These are phyloP conservation scores for Carex littledalei DNA, from an alignment of 176 grass and related monocot genomes.

Conservation along the genomic window DNA sequence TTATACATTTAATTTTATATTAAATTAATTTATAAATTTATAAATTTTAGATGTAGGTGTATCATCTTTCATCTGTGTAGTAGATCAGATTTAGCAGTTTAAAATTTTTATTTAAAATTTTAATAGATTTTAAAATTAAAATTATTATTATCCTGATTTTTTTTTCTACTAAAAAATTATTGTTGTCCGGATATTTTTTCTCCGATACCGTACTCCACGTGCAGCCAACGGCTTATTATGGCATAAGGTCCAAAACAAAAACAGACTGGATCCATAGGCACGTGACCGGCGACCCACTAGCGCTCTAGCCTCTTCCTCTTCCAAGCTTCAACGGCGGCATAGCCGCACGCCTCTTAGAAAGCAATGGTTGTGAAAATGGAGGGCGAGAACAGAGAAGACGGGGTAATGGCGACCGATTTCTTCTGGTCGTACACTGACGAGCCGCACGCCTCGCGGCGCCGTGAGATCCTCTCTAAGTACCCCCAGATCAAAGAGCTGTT, in stretches of 20 bases:
- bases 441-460: conserved; percentile 81
- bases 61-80: too few relatives aligned
- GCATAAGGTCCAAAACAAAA: background rate
- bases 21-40: too few relatives aligned
- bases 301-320: background rate
- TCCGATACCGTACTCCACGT: background rate
- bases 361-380: conserved; percentile 26
- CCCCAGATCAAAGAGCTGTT: conserved; percentile 98
- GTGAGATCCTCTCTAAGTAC: conserved; percentile 82
- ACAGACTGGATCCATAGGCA: background rate
- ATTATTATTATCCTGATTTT: too few relatives aligned
- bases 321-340: conserved; percentile 13
- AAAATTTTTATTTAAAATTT: too few relatives aligned
- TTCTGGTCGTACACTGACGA: conserved; percentile 99
- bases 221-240: background rate
- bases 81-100: too few relatives aligned
- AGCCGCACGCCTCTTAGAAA: conserved; percentile 1
- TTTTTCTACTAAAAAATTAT: too few relatives aligned
- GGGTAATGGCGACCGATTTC: conserved; percentile 88
- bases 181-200: background rate
- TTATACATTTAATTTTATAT: too few relatives aligned
- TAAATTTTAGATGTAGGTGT: too few relatives aligned
- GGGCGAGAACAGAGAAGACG: conserved; percentile 42
- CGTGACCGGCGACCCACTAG: background rate
- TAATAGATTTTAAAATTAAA: too few relatives aligned